A percentile compares a stretch with the other conserved stretches of the same genome.
Evolutionary conservation across 2,329 filamentous ascomycete species (phyloP).

Genomic region (Epichloe coenophiala): DNA sequence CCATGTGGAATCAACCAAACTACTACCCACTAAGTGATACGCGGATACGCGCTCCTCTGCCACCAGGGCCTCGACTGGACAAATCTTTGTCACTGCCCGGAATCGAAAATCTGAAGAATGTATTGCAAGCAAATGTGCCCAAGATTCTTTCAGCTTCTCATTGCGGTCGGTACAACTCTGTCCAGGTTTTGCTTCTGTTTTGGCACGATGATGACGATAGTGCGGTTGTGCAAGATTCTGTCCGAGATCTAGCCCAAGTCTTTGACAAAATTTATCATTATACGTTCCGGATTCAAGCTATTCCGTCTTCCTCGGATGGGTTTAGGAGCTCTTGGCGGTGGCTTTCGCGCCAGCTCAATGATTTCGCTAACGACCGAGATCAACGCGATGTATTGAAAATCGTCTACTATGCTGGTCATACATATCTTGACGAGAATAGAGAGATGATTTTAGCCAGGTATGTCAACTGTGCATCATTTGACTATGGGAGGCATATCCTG

Average conservation of each 20-base stretch:
- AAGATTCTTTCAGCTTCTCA: conserved; percentile 35
- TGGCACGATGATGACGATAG: conserved; percentile 42
- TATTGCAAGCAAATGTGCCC: conserved; percentile 37
- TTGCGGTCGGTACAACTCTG: conserved; percentile 39
- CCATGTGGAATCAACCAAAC: conserved; percentile 20
- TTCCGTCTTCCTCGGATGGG: conserved; percentile 34
- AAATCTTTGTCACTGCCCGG: conserved; percentile 35
- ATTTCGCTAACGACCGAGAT: conserved; percentile 39
- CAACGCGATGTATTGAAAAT: conserved; percentile 44
- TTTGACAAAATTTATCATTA: conserved; percentile 41
- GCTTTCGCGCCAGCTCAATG: conserved; percentile 36
- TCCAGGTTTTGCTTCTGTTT: conserved; percentile 37
- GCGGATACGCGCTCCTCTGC: conserved; percentile 41
- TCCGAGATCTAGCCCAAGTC: conserved; percentile 35
- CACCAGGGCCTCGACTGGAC: conserved; percentile 40
- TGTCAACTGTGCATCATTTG: conserved; percentile 6
- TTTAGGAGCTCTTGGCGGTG: conserved; percentile 38
- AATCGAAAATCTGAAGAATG: conserved; percentile 36
- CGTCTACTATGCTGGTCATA: conserved; percentile 43
- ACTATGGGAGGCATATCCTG: not conserved
- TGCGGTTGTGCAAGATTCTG: conserved; percentile 23
- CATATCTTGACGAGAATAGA: conserved; percentile 38
- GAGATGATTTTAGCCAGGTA: conserved; percentile 47
- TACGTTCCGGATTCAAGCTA: conserved; percentile 31
- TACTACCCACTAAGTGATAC: conserved; percentile 31